These are phyloP conservation scores for Oenanthe sinensis DNA, from an alignment of 129 eudicot species.

Conservation along the genomic window DNA sequence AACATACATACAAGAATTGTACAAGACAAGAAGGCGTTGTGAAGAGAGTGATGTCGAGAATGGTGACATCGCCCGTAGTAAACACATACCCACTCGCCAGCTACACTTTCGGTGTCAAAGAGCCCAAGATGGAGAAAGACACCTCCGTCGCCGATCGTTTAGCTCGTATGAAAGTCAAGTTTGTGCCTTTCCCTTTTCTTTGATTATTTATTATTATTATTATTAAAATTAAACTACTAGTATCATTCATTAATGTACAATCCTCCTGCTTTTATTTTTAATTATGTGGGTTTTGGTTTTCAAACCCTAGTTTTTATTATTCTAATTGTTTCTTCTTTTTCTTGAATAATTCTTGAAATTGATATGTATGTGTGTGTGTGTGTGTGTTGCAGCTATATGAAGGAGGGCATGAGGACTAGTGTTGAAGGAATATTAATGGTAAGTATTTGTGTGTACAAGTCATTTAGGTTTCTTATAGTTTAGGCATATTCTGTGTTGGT, in stretches of 20 bases:
- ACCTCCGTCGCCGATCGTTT: constrained; percentile 86
- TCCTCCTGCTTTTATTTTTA: neutral
- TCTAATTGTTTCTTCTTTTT: neutral
- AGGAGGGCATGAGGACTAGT: constrained; percentile 90
- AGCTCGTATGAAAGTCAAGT: constrained; percentile 91
- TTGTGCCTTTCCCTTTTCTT: neutral
- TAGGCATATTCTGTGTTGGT: neutral
- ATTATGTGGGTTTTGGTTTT: neutral
- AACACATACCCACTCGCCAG: constrained; percentile 60
- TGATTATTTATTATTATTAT: too few species aligned
- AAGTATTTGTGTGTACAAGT: neutral
- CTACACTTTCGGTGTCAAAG: constrained; percentile 78
- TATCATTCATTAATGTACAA: neutral
- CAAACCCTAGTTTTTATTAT: constrained; percentile 4
- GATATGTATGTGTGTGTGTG: neutral
- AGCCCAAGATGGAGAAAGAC: constrained; percentile 80
- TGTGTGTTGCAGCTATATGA: constrained; percentile 47
- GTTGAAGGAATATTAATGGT: constrained; percentile 86
- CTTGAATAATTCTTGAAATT: neutral
- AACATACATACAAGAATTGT: too few species aligned
- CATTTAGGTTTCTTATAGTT: neutral
- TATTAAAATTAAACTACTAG: neutral
- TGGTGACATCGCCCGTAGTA: constrained; percentile 52
- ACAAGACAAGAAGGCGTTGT: too few species aligned
- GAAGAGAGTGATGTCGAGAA: neutral